Evolutionary conservation across 2,329 filamentous ascomycete genomes (phyloP), one percentile per base, ranked within the genome.

Genomic region (Pseudodiploospora longispora): DNA sequence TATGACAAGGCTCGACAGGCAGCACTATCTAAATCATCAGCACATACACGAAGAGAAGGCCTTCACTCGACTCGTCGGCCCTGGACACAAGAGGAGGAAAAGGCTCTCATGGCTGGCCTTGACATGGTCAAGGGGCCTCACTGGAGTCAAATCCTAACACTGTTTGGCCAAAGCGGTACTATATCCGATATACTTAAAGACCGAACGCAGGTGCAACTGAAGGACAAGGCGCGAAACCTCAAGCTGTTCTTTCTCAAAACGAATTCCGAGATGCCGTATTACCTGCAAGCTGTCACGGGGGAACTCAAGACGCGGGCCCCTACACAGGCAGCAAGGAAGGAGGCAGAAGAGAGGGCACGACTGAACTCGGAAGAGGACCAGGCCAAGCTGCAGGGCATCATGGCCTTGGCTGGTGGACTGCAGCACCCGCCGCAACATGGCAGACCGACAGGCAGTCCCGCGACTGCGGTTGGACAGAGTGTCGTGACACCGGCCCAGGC

Each of bases 161-260:
- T 95, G 36, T 95, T 91, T 59, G 89, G 89, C 1, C 76, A 80
- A 0, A 85, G 83, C 36, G 89, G 89, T 5, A 85, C 83, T 0
- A 78, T 91, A 27, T 90, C 82, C 38, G 84, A 91, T 54, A 85
- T 91, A 27, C 72, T 95, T 19, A 91, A 90, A 54, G 89, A 95
- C 59, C 78, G 88, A 31, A 94, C 89, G 37, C 88, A 95, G 58
- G 89, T 95, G 1, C 89, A 95, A 59, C 72, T 95, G 9, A 95
- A 95, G 62, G 88, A 95, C 59, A 95, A 95, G 64, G 88, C 88
- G 1, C 75, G 88, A 40, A 95, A 95, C 52, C 66, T 95, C 40
- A 95, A 95, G 62, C 68, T 95, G 0, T 95, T 93, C 67, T 95
- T 95, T 63, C 68, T 95, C 43, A 95, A 95, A 68, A 91, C 85